Conservation (phyloP, 345 rosid genomes). For the Eucalyptus melliodora region DNA sequence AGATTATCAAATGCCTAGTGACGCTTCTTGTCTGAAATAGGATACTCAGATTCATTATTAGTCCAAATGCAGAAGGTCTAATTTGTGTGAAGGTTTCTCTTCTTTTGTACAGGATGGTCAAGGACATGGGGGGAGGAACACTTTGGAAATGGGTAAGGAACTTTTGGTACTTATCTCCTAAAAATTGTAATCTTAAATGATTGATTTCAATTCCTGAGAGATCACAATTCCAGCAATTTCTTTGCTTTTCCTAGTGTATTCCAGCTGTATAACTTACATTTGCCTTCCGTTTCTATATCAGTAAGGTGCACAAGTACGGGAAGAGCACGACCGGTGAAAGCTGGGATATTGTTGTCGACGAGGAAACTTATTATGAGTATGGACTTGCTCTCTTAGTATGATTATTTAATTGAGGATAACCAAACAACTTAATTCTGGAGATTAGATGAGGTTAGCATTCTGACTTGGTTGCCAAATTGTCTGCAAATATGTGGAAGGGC, state of each 20-base stretch:
- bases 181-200: not conserved
- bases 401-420: not conserved
- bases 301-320: constrained; percentile 97
- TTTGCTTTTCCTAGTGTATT: not conserved
- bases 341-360: constrained; percentile 96
- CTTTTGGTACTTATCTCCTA: not conserved
- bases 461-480: not conserved
- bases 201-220: not conserved
- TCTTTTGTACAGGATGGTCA: constrained; percentile 65
- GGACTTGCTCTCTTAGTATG: not conserved
- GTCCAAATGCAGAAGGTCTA: not conserved
- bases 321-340: constrained; percentile 93
- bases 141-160: constrained; percentile 84
- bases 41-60: not conserved
- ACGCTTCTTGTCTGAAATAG: not conserved
- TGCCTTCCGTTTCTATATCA: constrained; percentile 8
- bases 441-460: not conserved
- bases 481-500: constrained; percentile 28
- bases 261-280: not conserved
- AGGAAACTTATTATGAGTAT: constrained; percentile 92
- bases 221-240: not conserved
- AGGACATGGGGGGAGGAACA: constrained; percentile 99
- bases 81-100: not conserved
- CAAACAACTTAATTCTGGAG: not conserved
- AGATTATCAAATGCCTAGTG: not conserved